Percentiles rank a stretch among this genome's conserved stretches.
Evolutionary conservation across 306 rosid genomes (phyloP).

Genomic region (Bauhinia variegata): DNA sequence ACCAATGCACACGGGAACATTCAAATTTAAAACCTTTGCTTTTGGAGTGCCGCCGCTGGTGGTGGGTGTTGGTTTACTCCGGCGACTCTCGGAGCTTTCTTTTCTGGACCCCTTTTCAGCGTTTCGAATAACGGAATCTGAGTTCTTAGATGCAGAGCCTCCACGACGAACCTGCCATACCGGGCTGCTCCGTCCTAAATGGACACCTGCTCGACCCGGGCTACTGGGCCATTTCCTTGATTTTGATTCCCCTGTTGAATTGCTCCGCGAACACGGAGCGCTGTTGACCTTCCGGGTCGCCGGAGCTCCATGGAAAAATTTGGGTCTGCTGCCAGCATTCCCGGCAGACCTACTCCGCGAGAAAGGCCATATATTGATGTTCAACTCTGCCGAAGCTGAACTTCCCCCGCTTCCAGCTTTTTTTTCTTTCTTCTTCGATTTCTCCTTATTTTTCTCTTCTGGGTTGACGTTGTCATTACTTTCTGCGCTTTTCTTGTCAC

Average conservation of each 20-base stretch:
- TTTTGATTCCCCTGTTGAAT: constrained; percentile 90
- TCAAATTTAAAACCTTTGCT: constrained; percentile 69
- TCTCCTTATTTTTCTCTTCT: constrained; percentile 49
- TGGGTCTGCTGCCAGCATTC: constrained; percentile 66
- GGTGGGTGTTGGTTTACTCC: constrained; percentile 40
- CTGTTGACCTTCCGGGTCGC: constrained; percentile 74
- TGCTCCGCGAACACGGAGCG: constrained; percentile 96
- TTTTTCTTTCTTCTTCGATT: constrained; percentile 53
- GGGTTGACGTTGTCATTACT: constrained; percentile 34
- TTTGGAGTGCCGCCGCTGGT: constrained; percentile 22
- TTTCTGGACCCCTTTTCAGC: constrained; percentile 45
- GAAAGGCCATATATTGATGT: constrained; percentile 95
- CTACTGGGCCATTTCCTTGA: constrained; percentile 87
- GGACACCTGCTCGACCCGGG: constrained; percentile 81
- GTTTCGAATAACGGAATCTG: constrained; percentile 34
- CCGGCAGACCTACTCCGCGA: constrained; percentile 96
- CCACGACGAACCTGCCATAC: constrained; percentile 87
- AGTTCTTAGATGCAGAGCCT: constrained; percentile 34
- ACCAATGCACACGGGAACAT: constrained; percentile 84
- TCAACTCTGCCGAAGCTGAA: constrained; percentile 82
- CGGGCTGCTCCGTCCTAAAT: constrained; percentile 87
- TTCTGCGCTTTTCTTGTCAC: constrained; percentile 57
- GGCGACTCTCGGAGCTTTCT: constrained; percentile 47
- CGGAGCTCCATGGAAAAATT: constrained; percentile 53
- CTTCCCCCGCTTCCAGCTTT: constrained; percentile 46